Evolutionary conservation across 257 asterid genomes (phyloP).

Genomic region (Rehmannia glutinosa): DNA sequence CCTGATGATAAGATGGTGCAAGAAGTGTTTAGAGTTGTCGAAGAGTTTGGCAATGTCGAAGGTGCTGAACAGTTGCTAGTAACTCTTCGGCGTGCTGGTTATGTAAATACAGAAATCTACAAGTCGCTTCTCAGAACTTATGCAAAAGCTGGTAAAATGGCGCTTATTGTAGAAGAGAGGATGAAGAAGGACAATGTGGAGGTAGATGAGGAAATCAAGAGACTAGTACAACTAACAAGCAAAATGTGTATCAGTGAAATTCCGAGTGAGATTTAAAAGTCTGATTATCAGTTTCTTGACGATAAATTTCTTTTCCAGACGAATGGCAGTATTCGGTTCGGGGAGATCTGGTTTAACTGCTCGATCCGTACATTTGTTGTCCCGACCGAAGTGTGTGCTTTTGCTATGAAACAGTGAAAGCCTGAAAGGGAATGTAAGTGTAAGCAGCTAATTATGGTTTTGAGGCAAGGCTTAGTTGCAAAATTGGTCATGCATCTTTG

Average conservation of each 20-base stretch:
- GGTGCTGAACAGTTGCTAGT: constrained; percentile 64
- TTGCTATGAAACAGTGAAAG: no score
- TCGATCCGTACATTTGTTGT: no score
- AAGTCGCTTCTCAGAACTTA: constrained; percentile 69
- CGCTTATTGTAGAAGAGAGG: constrained; percentile 74
- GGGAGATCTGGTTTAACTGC: no score
- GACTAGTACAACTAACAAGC: constrained; percentile 51
- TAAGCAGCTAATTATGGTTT: no score
- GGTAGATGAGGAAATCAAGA: constrained; percentile 57
- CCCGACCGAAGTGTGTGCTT: no score
- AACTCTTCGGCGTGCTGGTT: constrained; percentile 54
- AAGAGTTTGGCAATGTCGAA: constrained; percentile 60
- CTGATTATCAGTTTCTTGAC: neutral
- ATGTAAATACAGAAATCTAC: constrained; percentile 53
- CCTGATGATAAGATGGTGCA: constrained; percentile 53
- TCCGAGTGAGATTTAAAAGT: constrained; percentile 38
- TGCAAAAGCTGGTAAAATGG: constrained; percentile 75
- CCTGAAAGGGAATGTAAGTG: no score
- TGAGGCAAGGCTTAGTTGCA: no score
- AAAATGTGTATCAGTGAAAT: constrained; percentile 69
- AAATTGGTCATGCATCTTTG: no score
- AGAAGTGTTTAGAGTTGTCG: constrained; percentile 48
- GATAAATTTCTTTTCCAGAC: neutral
- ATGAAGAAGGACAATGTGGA: constrained; percentile 72
- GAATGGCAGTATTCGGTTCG: no score